Evolutionary conservation across 257 asterid genomes (phyloP), one percentile per base, ranked within the genome.

Genomic region (Jasminum sambac): DNA sequence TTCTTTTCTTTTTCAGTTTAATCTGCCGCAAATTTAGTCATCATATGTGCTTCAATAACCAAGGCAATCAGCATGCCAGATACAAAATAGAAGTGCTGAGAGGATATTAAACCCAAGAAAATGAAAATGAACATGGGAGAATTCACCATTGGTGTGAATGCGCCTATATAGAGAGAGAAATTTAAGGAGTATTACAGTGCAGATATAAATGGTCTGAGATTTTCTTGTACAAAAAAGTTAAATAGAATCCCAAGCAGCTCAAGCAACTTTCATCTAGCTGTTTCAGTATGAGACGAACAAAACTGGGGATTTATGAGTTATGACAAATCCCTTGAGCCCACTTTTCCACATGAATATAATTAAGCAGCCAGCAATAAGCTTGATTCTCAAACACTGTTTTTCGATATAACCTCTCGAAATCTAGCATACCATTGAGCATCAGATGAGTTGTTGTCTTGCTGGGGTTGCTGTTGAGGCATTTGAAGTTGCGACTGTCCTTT

Each of bases 401-500:
- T 95, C 23, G 99, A 91, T 64, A 95, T 85, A 24, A 79, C 97
- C 72, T 95, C 99, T 3, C 93, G 87, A 62, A 95, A 95, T 68
- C 93, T 87, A 14, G 81, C 94, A 64, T 73, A 77, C 98, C 97
- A 91, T 25, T 91, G 93, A 5, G 96, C 96, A 81, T 91, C 96
- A 44, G 87, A 86, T 39, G 97, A 87, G 38, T 77, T 74, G 74
- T 64, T 77, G 24, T 79, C 88, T 38, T 70, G 84, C 69, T 64
- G 85, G 59, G 43, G 73, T 66, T 74, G 82, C 61, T 66, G 84
- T 16, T 41, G 82, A 41, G 73, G 71, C 74, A 23, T 71, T 21
- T 48, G 74, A 44, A 67, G 14, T 17, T 79, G 81, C 6, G 79
- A 52, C 21, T 82, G 87, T 19, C 87, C 91, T 71, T 86, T 81